Base-by-base conservation (phyloP, 2,329 filamentous ascomycete species). In the Harringtonia aguacate region DNA sequence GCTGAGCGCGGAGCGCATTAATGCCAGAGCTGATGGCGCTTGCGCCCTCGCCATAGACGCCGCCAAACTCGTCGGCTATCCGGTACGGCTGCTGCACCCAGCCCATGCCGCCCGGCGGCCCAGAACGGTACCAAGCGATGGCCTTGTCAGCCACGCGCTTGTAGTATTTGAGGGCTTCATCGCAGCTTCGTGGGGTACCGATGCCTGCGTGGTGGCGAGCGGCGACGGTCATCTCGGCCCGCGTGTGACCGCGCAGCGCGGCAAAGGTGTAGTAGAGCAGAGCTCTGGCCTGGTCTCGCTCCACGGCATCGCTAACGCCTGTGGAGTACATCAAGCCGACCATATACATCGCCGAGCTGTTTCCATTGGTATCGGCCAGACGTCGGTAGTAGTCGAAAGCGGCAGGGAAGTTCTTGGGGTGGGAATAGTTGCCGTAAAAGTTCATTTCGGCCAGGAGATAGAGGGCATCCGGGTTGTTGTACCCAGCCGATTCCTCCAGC, bases 261-360 rank as follows among this genome's bases (percentile, higher is more conserved):
- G 92, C 90, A 59, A 97, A 92, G 0, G 86, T 94, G 61, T 98
- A 90, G 62, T 95, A 97, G 34, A 97, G 69, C 55, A 97, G 71
- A 4, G 92, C 87, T 62, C 87, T 89, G 12, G 89, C 89, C 64
- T 97, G 92, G 55, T 98, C 85, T 36, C 78, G 76, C 58, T 85
- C 77, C 7, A 95, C 86, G 1, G 81, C 81, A 28, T 79, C 79
- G 15, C 86, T 89, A 46, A 98, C 73, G 0, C 92, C 92, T 0
- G 92, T 98, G 30, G 89, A 89, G 63, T 98, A 90, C 75, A 95
- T 92, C 54, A 98, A 79, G 0, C 86, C 92, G 38, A 97, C 61
- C 90, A 98, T 95, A 63, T 94, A 84, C 61, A 97, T 87, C 2
- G 92, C 92, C 13, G 90, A 94, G 51, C 79, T 83, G 62, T 98